Percentiles rank a stretch among this genome's conserved stretches.
These are phyloP conservation scores for Bathelium albidoporum DNA, from an alignment of 495 filamentous ascomycete genomes.

Conservation along the genomic window DNA sequence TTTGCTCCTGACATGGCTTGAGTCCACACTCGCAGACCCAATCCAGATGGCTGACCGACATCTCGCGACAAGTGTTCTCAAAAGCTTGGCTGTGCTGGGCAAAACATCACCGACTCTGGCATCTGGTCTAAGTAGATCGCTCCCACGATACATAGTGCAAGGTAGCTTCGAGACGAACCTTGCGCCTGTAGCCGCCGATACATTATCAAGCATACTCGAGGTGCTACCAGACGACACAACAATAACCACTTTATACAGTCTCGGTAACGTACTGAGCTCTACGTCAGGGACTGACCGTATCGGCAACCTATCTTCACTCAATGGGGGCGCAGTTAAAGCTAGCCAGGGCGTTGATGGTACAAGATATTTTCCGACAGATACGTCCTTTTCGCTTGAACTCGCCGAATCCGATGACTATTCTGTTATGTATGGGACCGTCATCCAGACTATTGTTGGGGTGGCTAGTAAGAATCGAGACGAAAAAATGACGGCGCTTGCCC, in stretches of 20 bases:
- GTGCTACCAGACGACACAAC: conserved; percentile 81
- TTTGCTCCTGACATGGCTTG: conserved; percentile 75
- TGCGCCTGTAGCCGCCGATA: conserved; percentile 64
- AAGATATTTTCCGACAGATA: conserved; percentile 52
- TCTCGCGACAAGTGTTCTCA: conserved; percentile 65
- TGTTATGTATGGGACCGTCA: conserved; percentile 63
- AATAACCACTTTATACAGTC: conserved; percentile 86
- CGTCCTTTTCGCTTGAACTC: conserved; percentile 63
- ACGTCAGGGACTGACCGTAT: conserved; percentile 34
- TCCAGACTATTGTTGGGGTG: conserved; percentile 82
- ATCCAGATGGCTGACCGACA: conserved; percentile 68
- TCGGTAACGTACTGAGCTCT: conserved; percentile 84
- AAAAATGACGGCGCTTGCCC: conserved; percentile 87
- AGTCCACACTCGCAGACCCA: conserved; percentile 62
- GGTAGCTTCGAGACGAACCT: conserved; percentile 53
- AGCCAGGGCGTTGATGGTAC: conserved; percentile 34
- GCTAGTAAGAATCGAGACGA: conserved; percentile 71
- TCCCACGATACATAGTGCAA: conserved; percentile 78
- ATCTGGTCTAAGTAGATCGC: conserved; percentile 63
- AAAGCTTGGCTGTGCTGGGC: conserved; percentile 71
- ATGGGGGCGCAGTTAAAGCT: conserved; percentile 13
- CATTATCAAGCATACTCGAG: conserved; percentile 66
- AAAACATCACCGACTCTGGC: conserved; percentile 61
- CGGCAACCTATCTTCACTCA: conserved; percentile 20
- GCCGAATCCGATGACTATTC: conserved; percentile 64